Evolutionary conservation across 1,284 basidiomycete species (phyloP), one percentile per base, ranked within the genome.

Genomic region (Ustilago crameri): DNA sequence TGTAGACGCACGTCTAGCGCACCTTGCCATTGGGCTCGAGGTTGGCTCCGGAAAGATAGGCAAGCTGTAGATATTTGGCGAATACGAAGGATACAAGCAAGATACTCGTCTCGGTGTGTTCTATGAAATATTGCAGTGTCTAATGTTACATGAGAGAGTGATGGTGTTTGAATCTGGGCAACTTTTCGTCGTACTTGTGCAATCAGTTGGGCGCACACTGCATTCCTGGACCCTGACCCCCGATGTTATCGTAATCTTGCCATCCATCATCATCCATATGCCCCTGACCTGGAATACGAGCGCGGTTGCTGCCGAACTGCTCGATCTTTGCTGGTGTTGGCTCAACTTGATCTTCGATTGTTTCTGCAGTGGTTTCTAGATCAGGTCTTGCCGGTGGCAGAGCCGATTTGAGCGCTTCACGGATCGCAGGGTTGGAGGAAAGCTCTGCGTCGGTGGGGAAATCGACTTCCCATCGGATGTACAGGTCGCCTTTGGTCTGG

Each of bases 1-100:
- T 18, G 70, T 82, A 9, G 81, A 82, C 35, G 81, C 81, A 9
- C 66, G 81, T 45, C 62, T 82, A 2, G 70, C 75, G n/a, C 81
- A 82, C 47, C 47, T 80, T 8, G 81, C 81, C 3, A 65, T 70
- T 37, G 81, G 81, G 10, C 55, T 82, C 34, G 66, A 75, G 49
- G 60, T 81, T 20, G 75, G 69, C 3, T 20, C 54, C 14, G 68
- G 68, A 42, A 71, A 46, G 44, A 54, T 71, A 58, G 68, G 68
- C 20, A 55, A 46, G 35, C 30, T 71, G 37, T 71, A 66, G 54
- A 58, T 3, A 30, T 26, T 7, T 10, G 9, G 18, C 30, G 24
- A 9, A 12, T 5, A 48, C 27, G 24, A 37, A 18, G 15, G 27
- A 20, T 24, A 38, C 24, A 14, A 40, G 9, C 38, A 15, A 15